Conservation (phyloP, 177 flowering plant species). For the Vitis hybrid region DNA sequence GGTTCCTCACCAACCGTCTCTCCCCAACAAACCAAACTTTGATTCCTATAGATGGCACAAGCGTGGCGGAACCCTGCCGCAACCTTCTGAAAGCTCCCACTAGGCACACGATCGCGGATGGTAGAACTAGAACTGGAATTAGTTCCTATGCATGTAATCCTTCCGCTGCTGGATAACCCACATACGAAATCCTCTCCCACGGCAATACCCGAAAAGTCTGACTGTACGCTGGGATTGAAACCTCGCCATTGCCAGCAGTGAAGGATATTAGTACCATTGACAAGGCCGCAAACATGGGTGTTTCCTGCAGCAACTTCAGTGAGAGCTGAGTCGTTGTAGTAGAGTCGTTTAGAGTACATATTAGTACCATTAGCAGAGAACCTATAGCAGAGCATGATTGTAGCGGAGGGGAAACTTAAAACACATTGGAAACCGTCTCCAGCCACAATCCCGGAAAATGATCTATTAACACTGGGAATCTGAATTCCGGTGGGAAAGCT, state of each 20-base stretch:
- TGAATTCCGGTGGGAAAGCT: conserved; percentile 34
- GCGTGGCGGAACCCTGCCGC: conserved; percentile 60
- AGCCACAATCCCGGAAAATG: conserved; percentile 36
- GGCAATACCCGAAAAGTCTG: conserved; percentile 35
- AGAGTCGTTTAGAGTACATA: conserved; percentile 37
- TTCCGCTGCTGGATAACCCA: conserved; percentile 39
- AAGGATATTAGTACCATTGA: conserved; percentile 23
- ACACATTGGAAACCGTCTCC: conserved; percentile 63
- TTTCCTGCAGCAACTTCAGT: conserved; percentile 51
- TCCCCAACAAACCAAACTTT: conserved; percentile 74
- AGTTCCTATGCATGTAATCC: conserved; percentile 38
- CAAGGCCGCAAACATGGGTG: conserved; percentile 55
- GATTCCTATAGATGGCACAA: conserved; percentile 48
- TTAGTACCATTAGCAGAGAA: conserved; percentile 32
- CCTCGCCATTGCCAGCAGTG: conserved; percentile 66
- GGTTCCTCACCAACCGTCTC: conserved; percentile 25
- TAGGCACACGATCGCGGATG: conserved; percentile 12
- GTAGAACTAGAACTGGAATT: background rate
- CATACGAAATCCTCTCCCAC: conserved; percentile 71
- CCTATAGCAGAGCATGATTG: conserved; percentile 60
- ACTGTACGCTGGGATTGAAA: conserved; percentile 3
- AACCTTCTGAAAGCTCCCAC: conserved; percentile 35
- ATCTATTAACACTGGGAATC: conserved; percentile 1
- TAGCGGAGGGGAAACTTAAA: conserved; percentile 18
- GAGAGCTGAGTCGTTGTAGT: conserved; percentile 35